Conservation (phyloP, 1,284 basidiomycete species). For the Naganishia cerealis region DNA sequence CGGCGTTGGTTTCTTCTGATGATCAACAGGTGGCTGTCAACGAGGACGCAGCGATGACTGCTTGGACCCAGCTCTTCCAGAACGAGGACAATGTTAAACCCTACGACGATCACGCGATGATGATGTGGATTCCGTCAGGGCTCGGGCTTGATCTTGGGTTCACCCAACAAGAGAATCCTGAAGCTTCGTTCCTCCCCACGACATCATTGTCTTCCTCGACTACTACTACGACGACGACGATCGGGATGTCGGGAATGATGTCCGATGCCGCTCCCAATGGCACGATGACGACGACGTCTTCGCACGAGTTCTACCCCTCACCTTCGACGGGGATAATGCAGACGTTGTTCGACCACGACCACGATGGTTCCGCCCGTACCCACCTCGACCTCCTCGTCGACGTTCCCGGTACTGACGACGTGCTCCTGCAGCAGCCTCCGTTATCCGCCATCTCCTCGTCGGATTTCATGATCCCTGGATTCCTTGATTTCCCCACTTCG, state of each 20-base stretch:
- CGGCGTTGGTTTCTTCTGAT: neutral
- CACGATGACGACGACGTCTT: neutral
- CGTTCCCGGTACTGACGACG: neutral
- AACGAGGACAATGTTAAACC: neutral
- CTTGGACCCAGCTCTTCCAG: neutral
- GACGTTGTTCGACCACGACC: constrained; percentile 13
- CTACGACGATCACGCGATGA: neutral
- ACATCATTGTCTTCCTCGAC: neutral
- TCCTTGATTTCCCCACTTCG: constrained; percentile 7
- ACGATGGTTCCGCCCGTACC: neutral
- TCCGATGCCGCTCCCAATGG: too few relatives aligned
- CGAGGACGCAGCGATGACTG: neutral
- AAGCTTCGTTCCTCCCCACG: constrained; percentile 3
- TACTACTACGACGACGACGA: neutral
- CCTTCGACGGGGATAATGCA: constrained; percentile 19
- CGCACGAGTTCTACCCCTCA: neutral
- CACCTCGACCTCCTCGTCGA: neutral
- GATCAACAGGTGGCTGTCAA: neutral
- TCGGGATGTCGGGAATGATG: neutral
- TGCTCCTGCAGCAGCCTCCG: neutral
- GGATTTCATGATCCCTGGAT: constrained; percentile 10
- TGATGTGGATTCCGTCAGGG: constrained; percentile 15
- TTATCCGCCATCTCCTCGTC: constrained; percentile 13
- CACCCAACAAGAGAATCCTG: neutral
- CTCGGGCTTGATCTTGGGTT: constrained; percentile 8